These are phyloP conservation scores for Tubosaeta brunneosetosa DNA, from an alignment of 768 basidiomycete genomes.

Conservation along the genomic window DNA sequence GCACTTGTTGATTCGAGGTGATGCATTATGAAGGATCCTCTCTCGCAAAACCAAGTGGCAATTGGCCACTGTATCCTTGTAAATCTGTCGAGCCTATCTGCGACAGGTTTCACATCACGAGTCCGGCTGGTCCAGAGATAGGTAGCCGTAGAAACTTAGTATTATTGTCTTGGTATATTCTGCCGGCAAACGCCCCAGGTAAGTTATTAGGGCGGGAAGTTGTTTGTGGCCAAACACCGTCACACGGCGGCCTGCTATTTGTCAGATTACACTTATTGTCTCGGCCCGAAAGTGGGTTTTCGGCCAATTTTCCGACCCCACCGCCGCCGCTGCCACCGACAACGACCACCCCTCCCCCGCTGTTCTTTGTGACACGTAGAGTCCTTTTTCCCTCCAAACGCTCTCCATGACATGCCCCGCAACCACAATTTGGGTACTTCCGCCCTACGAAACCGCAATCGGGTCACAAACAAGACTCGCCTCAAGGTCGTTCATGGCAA, in stretches of 20 bases:
- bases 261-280: slow-evolving; percentile 32
- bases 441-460: slow-evolving; percentile 80
- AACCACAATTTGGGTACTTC: slow-evolving; percentile 72
- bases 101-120: neutral
- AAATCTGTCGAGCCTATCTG: neutral
- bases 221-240: slow-evolving; percentile 32
- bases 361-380: slow-evolving; percentile 33
- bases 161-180: slow-evolving; percentile 8
- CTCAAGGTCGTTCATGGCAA: slow-evolving; percentile 79
- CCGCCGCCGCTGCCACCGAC: slow-evolving; percentile 54
- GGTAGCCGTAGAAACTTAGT: slow-evolving; percentile 7
- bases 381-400: slow-evolving; percentile 34
- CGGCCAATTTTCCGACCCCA: slow-evolving; percentile 59
- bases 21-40: no score
- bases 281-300: slow-evolving; percentile 56
- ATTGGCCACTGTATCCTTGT: no score
- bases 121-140: neutral
- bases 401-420: slow-evolving; percentile 85
- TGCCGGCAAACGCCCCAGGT: slow-evolving; percentile 16
- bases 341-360: slow-evolving; percentile 34
- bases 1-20: no score
- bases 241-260: slow-evolving; percentile 26
- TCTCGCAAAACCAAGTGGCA: no score
- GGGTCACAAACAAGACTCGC: slow-evolving; percentile 89
- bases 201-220: slow-evolving; percentile 22